phyloP scores from a whole-genome alignment of 1,284 basidiomycete species.

The Ceraceosorus guamensis region DNA sequence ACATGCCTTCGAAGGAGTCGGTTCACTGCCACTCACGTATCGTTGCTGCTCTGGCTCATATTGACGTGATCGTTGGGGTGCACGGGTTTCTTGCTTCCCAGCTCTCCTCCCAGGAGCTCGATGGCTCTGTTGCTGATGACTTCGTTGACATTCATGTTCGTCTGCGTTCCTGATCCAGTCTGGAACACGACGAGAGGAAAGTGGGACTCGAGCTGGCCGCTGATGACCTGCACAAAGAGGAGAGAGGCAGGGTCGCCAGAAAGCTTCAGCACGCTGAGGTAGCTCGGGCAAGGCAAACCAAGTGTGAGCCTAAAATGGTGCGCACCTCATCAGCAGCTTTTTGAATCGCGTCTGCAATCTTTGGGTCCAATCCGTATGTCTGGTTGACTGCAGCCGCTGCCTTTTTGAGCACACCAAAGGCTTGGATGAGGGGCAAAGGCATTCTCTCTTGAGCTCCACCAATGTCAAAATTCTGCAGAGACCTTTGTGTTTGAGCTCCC shows the following conservation, averaged over 20 bases:
- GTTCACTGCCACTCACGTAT: conserved; percentile 59
- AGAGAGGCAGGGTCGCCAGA: too few relatives aligned
- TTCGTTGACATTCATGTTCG: conserved; percentile 99
- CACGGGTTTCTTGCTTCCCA: conserved; percentile 93
- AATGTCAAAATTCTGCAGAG: conserved; percentile 96
- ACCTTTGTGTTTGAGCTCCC: conserved; percentile 98
- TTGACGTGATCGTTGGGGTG: conserved; percentile 99
- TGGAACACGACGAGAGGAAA: conserved; percentile 99
- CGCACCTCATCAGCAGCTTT: conserved; percentile 76
- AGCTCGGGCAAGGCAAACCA: too few relatives aligned
- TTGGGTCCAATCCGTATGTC: conserved; percentile 81
- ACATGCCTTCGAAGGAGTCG: too few relatives aligned
- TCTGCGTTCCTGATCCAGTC: conserved; percentile 97
- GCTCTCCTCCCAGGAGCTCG: conserved; percentile 87
- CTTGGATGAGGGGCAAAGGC: conserved; percentile 89
- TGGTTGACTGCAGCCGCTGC: conserved; percentile 89
- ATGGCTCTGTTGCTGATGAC: conserved; percentile 98
- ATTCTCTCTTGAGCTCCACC: conserved; percentile 87
- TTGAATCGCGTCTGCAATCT: conserved; percentile 80
- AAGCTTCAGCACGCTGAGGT: too few relatives aligned
- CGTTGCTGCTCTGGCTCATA: conserved; percentile 98
- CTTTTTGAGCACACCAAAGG: conserved; percentile 96
- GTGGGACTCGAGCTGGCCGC: conserved; percentile 72
- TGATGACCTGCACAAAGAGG: conserved; percentile 60
- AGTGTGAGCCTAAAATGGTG: too few relatives aligned